Evolutionary conservation across 176 grass and related monocot genomes (phyloP), one percentile per base, ranked within the genome.

Genomic region (Rhynchospora tenuis): DNA sequence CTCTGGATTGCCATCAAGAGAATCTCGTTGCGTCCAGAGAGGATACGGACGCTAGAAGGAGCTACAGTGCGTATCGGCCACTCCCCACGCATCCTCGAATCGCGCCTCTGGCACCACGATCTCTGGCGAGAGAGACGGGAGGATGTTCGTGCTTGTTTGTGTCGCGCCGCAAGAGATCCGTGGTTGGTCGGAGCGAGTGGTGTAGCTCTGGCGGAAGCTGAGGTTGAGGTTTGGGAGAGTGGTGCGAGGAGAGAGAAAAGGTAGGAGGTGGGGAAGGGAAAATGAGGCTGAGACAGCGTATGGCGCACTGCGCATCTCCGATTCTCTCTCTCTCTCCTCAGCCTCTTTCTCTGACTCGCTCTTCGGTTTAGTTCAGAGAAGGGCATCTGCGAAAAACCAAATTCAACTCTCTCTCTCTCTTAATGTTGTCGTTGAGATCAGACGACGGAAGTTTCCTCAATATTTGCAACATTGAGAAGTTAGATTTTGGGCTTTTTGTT

Each of bases 1-100:
- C n/a, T n/a, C n/a, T n/a, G n/a, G n/a, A n/a, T n/a, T n/a, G n/a
- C n/a, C n/a, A n/a, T n/a, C n/a, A n/a, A n/a, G n/a, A n/a, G n/a
- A n/a, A n/a, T n/a, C n/a, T n/a, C n/a, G n/a, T n/a, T n/a, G n/a
- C n/a, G n/a, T n/a, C n/a, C n/a, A n/a, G n/a, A n/a, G n/a, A n/a
- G n/a, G n/a, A n/a, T n/a, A n/a, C n/a, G n/a, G n/a, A n/a, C n/a
- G n/a, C n/a, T 95, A 99, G 85, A 99, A 99, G 2, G 92, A 95
- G 64, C 96, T 87, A 68, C 96, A 99, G 65, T 95, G 96, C 16
- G 96, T 95, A 86, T 99, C 96, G 4, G 96, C 93, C 58, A 99
- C 96, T 85, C 95, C 89, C 96, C 96, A 99, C 60, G 89, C 92
- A 68, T 99, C 96, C 80, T 95, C 93, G 8, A 93, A 31, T 55